Conservation (phyloP, 78 protist genomes). For the Dictyostelium purpureum region DNA sequence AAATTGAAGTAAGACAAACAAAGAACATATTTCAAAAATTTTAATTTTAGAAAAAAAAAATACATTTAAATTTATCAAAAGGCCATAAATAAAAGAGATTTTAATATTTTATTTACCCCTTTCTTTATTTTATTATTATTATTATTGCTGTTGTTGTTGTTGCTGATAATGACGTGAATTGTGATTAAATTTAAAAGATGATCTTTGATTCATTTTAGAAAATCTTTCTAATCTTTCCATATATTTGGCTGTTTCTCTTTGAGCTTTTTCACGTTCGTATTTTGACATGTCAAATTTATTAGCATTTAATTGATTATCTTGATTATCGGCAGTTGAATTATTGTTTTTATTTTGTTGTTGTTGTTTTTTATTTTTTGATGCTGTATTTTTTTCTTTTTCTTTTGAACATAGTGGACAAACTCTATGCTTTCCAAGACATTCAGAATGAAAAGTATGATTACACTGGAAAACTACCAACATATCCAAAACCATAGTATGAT, state of each 20-base stretch:
- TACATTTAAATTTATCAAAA: too few species aligned
- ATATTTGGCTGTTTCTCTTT: conserved; percentile 23
- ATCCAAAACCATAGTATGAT: neutral
- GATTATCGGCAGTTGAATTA: neutral
- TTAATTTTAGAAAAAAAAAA: too few species aligned
- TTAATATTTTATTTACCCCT: too few species aligned
- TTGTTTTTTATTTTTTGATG: neutral
- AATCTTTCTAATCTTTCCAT: conserved; percentile 46
- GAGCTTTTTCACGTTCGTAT: conserved; percentile 24
- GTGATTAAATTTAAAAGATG: too few species aligned
- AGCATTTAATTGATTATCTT: too few species aligned
- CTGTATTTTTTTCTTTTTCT: conserved; percentile 19
- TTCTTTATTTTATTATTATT: too few species aligned
- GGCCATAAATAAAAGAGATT: too few species aligned
- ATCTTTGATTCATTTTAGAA: conserved; percentile 15
- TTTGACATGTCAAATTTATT: neutral
- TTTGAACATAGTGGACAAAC: conserved; percentile 66
- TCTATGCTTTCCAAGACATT: conserved; percentile 59
- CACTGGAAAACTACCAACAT: conserved; percentile 10
- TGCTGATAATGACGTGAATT: too few species aligned
- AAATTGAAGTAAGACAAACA: too few species aligned
- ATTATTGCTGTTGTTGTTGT: too few species aligned
- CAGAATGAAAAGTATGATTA: conserved; percentile 46
- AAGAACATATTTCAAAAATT: too few species aligned
- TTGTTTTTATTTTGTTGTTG: neutral